Percentiles rank a stretch among this genome's conserved stretches.
Evolutionary conservation across 129 eudicot species (phyloP).

Genomic region (Helichrysum umbraculigerum): DNA sequence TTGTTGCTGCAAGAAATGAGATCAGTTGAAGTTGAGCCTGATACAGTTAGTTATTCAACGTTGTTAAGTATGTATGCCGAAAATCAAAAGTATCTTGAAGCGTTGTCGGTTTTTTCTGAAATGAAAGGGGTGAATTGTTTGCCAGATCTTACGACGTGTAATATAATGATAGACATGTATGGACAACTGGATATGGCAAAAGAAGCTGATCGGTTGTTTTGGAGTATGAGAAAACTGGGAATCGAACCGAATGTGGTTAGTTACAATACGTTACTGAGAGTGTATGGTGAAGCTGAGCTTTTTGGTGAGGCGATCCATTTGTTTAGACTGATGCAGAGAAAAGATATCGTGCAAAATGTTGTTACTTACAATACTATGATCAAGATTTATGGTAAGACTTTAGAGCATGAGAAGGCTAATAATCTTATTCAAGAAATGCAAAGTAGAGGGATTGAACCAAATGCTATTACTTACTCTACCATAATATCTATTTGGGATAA

Average conservation of each 20-base stretch:
- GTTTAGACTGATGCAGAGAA: slow-evolving; percentile 93
- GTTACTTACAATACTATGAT: slow-evolving; percentile 18
- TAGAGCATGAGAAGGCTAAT: slow-evolving; percentile 60
- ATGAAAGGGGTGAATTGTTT: slow-evolving; percentile 64
- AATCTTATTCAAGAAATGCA: slow-evolving; percentile 89
- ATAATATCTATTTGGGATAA: slow-evolving; percentile 93
- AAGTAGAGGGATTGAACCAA: slow-evolving; percentile 80
- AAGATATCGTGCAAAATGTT: slow-evolving; percentile 51
- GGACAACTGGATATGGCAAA: slow-evolving; percentile 97
- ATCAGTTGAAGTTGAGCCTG: slow-evolving; percentile 56
- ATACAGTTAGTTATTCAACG: slow-evolving; percentile 80
- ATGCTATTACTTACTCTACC: slow-evolving; percentile 82
- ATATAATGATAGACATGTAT: slow-evolving; percentile 89
- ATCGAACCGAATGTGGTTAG: slow-evolving; percentile 92
- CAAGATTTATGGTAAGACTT: slow-evolving; percentile 13
- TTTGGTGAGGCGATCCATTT: slow-evolving; percentile 95
- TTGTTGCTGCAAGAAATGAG: slow-evolving; percentile 67
- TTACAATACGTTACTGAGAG: slow-evolving; percentile 85
- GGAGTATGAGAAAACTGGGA: slow-evolving; percentile 85
- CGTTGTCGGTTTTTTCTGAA: slow-evolving; percentile 69
- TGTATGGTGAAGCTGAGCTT: slow-evolving; percentile 94
- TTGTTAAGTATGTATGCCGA: slow-evolving; percentile 71
- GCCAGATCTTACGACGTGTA: slow-evolving; percentile 81
- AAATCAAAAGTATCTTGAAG: slow-evolving; percentile 73
- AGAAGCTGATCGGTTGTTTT: slow-evolving; percentile 82